A percentile compares a stretch with the other conserved stretches of the same genome.
These are phyloP conservation scores for Bipolaris gigantea DNA, from an alignment of 2,329 filamentous ascomycete species.

Conservation along the genomic window DNA sequence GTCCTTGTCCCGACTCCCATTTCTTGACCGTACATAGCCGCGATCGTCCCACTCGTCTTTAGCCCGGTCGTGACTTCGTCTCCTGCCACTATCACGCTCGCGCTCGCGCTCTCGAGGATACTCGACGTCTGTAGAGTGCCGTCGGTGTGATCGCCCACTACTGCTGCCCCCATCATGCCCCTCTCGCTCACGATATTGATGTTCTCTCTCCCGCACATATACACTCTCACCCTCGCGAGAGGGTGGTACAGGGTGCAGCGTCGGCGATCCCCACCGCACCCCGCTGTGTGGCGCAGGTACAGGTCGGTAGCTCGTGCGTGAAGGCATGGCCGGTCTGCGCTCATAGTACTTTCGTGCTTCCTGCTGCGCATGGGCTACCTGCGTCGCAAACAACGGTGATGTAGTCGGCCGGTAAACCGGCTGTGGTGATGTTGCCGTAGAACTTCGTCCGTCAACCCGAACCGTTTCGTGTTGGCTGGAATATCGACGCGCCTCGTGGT, in stretches of 20 bases:
- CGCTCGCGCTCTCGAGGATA: slow-evolving; percentile 31
- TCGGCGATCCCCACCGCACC: slow-evolving; percentile 29
- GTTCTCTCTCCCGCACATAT: slow-evolving; percentile 22
- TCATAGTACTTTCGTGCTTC: slow-evolving; percentile 35
- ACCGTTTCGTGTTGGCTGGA: slow-evolving; percentile 28
- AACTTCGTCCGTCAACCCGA: slow-evolving; percentile 18
- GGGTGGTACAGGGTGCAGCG: slow-evolving; percentile 18
- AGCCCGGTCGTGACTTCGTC: slow-evolving; percentile 34
- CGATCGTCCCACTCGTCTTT: slow-evolving; percentile 31
- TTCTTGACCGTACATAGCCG: slow-evolving; percentile 5
- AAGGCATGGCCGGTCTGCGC: slow-evolving; percentile 30
- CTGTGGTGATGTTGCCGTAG: slow-evolving; percentile 25
- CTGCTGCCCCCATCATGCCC: slow-evolving; percentile 14
- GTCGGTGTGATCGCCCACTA: slow-evolving; percentile 20
- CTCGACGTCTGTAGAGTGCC: slow-evolving; percentile 30
- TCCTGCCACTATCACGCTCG: slow-evolving; percentile 22
- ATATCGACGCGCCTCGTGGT: slow-evolving; percentile 34
- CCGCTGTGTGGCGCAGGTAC: slow-evolving; percentile 16
- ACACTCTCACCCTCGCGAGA: slow-evolving; percentile 27
- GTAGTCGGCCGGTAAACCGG: slow-evolving; percentile 50
- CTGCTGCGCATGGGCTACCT: slow-evolving; percentile 45
- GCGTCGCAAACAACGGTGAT: slow-evolving; percentile 52
- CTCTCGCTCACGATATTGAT: slow-evolving; percentile 17
- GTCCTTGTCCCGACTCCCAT: slow-evolving; percentile 19
- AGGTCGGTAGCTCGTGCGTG: slow-evolving; percentile 30